Conservation (phyloP, 2,329 filamentous ascomycete species). For the Claviceps paspali region DNA sequence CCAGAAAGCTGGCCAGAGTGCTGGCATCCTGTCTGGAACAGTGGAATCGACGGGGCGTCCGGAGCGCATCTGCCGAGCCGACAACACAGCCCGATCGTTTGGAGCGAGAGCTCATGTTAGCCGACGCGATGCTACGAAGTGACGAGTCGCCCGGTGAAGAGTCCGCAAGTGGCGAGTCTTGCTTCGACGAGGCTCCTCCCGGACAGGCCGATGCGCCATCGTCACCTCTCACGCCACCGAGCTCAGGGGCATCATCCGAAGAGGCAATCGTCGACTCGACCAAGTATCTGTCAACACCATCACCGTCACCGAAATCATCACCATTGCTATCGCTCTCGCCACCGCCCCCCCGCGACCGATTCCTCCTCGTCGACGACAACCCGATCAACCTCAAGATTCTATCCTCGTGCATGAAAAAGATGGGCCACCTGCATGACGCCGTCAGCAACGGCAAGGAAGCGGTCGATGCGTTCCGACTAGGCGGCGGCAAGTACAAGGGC, state of each 20-base stretch:
- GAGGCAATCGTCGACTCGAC: neutral
- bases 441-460: constrained; percentile 16
- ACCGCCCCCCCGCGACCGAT: neutral
- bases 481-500: constrained; percentile 9
- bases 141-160: neutral
- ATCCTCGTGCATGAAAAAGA: constrained; percentile 14
- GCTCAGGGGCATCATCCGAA: neutral
- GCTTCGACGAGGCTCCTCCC: neutral
- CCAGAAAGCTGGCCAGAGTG: constrained; percentile 16
- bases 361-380: constrained; percentile 22
- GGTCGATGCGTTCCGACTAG: constrained; percentile 10
- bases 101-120: neutral
- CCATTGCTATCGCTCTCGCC: neutral
- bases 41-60: neutral
- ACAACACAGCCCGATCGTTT: neutral
- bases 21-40: neutral
- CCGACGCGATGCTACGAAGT: neutral
- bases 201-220: neutral
- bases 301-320: neutral
- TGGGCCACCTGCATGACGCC: constrained; percentile 9
- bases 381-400: constrained; percentile 20
- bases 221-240: neutral
- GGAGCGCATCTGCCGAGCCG: neutral
- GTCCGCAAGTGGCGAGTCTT: neutral
- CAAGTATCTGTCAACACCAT: neutral